phyloP scores from a whole-genome alignment of 2,329 filamentous ascomycete species.

The Clonostachys chloroleuca region DNA sequence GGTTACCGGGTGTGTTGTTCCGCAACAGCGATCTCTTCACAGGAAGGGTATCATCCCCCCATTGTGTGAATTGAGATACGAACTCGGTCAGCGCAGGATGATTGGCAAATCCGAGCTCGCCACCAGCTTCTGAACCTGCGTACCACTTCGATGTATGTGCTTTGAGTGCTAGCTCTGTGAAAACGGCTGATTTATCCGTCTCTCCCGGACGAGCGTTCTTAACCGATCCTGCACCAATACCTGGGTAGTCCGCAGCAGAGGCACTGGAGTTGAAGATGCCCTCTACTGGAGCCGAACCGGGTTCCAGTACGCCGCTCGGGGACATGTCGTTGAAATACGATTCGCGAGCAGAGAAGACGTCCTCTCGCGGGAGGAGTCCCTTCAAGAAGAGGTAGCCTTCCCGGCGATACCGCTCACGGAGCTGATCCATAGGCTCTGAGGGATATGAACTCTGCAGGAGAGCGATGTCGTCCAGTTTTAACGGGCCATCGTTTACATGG shows the following conservation, averaged over 20 bases:
- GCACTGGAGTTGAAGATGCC: constrained; percentile 38
- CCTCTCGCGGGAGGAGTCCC: constrained; percentile 42
- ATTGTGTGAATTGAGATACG: constrained; percentile 45
- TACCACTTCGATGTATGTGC: constrained; percentile 49
- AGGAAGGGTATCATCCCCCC: constrained; percentile 40
- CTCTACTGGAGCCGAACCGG: constrained; percentile 42
- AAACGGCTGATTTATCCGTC: constrained; percentile 11
- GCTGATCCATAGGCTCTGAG: constrained; percentile 37
- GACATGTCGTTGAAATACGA: constrained; percentile 49
- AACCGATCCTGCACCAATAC: constrained; percentile 43
- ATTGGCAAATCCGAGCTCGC: constrained; percentile 38
- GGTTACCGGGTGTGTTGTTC: constrained; percentile 52
- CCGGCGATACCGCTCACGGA: constrained; percentile 23
- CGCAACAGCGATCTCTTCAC: constrained; percentile 41
- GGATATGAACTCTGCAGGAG: constrained; percentile 35
- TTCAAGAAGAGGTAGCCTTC: constrained; percentile 55
- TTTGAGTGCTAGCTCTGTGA: constrained; percentile 37
- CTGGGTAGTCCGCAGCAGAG: constrained; percentile 11
- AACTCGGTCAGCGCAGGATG: constrained; percentile 45
- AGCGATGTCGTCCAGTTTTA: constrained; percentile 35
- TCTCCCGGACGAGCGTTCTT: constrained; percentile 39
- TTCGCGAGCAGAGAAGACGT: constrained; percentile 45
- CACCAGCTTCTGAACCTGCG: constrained; percentile 6
- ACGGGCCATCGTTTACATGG: constrained; percentile 23
- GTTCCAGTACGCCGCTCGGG: constrained; percentile 51